These are phyloP conservation scores for Plasmopara halstedii DNA, from an alignment of 352 stramenopile genomes.

Conservation along the genomic window DNA sequence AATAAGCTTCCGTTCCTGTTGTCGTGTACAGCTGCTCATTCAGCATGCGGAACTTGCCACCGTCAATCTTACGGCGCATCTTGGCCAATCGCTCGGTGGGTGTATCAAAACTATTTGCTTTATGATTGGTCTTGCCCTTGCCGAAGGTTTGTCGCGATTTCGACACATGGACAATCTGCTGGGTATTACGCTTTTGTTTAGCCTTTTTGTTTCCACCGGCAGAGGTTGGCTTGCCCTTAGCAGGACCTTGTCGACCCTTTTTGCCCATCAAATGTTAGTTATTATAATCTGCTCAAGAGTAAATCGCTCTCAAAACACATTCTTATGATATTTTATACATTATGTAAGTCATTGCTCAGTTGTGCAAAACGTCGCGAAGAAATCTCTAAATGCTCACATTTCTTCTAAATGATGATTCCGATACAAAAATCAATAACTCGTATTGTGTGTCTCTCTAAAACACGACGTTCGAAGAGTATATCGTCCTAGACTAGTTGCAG, in stretches of 20 bases:
- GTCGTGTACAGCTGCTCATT: conserved; percentile 99
- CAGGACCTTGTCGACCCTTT: conserved; percentile 10
- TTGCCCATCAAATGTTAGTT: conserved; percentile 23
- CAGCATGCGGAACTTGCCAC: conserved; percentile 95
- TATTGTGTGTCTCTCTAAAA: too few species aligned
- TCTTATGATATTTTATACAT: too few species aligned
- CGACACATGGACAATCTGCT: conserved; percentile 7
- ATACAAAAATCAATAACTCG: too few species aligned
- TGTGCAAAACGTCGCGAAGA: too few species aligned
- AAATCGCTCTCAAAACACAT: too few species aligned
- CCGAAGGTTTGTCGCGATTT: too few species aligned
- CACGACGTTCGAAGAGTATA: too few species aligned
- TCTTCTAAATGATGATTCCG: too few species aligned
- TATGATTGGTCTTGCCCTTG: conserved; percentile 13
- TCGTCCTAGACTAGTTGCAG: too few species aligned
- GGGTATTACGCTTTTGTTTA: conserved; percentile 12
- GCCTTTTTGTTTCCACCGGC: conserved; percentile 17
- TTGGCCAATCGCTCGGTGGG: conserved; percentile 40
- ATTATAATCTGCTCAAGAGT: too few species aligned
- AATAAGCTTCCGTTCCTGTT: conserved; percentile 85
- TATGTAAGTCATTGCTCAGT: too few species aligned
- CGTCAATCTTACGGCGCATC: conserved; percentile 87
- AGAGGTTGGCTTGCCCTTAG: conserved; percentile 17
- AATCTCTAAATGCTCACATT: too few species aligned
- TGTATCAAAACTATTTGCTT: conserved; percentile 15